phyloP scores from a whole-genome alignment of 2,329 filamentous ascomycete genomes.

The Colletotrichum sp. region DNA sequence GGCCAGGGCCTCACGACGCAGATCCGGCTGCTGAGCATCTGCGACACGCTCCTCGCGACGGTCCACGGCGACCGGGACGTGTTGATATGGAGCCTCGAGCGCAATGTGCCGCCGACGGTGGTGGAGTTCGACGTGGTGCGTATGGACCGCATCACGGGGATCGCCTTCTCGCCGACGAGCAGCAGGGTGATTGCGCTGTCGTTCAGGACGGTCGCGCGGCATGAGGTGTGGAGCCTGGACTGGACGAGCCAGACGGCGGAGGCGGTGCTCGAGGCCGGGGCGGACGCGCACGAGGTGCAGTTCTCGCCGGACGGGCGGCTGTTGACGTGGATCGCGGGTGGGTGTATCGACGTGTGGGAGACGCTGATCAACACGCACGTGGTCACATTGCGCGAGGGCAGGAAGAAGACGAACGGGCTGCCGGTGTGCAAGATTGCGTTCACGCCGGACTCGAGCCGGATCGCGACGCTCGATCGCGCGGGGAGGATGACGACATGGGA shows the following conservation, averaged over 20 bases:
- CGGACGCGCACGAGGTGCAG: not conserved
- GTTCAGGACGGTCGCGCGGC: not conserved
- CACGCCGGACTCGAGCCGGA: not conserved
- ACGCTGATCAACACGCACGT: conserved; percentile 7
- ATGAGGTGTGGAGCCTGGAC: not conserved
- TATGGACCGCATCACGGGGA: conserved; percentile 7
- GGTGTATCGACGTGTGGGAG: conserved; percentile 6
- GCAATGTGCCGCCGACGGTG: not conserved
- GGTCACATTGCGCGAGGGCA: not conserved
- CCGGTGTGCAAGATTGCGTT: not conserved
- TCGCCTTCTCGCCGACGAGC: not conserved
- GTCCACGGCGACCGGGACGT: conserved; percentile 7
- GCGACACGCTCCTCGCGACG: not conserved
- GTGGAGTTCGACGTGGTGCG: not conserved
- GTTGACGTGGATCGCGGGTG: not conserved
- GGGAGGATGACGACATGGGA: not conserved
- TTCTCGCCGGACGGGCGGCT: conserved; percentile 9
- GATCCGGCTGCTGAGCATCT: not conserved
- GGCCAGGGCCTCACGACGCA: not conserved
- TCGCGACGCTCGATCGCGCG: not conserved
- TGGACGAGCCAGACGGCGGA: not conserved
- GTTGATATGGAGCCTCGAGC: not conserved
- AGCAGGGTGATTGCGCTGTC: not conserved
- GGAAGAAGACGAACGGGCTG: not conserved
- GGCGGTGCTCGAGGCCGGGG: not conserved